These are phyloP conservation scores for Lagenidium giganteum DNA, from an alignment of 352 stramenopile genomes.

Conservation along the genomic window DNA sequence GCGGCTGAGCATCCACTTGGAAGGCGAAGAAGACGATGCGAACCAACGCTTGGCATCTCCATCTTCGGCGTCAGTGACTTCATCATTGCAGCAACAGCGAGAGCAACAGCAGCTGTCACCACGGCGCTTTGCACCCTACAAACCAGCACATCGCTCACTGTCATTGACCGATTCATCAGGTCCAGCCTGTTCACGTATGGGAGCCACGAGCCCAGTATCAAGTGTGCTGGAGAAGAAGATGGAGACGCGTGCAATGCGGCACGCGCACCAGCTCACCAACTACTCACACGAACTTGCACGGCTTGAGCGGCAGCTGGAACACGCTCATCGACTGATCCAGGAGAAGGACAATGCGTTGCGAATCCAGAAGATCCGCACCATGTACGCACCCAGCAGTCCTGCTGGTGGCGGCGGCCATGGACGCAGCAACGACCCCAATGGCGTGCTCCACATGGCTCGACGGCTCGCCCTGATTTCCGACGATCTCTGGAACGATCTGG, in stretches of 20 bases:
- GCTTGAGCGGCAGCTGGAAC: slow-evolving; percentile 63
- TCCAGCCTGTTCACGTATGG: too few species aligned
- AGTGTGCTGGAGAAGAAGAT: slow-evolving; percentile 50
- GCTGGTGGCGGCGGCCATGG: neutral
- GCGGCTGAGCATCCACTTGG: too few species aligned
- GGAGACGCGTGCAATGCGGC: slow-evolving; percentile 30
- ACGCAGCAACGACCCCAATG: slow-evolving; percentile 4
- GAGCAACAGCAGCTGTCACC: too few species aligned
- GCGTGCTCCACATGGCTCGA: slow-evolving; percentile 10
- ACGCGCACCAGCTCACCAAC: slow-evolving; percentile 60
- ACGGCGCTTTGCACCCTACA: too few species aligned
- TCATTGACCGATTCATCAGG: too few species aligned
- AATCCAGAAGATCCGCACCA: slow-evolving; percentile 42
- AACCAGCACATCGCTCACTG: too few species aligned
- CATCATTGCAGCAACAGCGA: too few species aligned
- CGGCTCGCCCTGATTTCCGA: slow-evolving; percentile 35
- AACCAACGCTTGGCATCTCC: too few species aligned
- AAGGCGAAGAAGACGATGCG: too few species aligned
- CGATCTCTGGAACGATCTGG: slow-evolving; percentile 45
- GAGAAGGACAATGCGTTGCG: slow-evolving; percentile 59
- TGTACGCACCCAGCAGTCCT: too few species aligned
- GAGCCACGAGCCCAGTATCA: too few species aligned
- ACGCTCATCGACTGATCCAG: slow-evolving; percentile 31
- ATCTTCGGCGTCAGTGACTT: too few species aligned
- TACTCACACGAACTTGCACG: slow-evolving; percentile 63